Conservation (phyloP, 257 asterid species). For the Scutellaria barbata region DNA sequence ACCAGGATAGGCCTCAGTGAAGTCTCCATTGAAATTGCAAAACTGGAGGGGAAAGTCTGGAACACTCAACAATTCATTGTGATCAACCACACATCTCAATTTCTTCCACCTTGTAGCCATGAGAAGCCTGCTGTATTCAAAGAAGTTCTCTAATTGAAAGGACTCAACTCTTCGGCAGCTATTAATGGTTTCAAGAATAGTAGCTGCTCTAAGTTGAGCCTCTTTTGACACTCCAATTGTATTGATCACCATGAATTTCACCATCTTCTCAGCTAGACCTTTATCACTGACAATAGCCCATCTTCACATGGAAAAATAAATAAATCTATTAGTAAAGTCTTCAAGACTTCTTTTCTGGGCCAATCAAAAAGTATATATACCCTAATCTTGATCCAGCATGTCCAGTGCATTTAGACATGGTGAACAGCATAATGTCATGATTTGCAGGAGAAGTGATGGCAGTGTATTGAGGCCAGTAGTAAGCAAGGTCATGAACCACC, state of each 20-base stretch:
- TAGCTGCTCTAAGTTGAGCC: conserved; percentile 74
- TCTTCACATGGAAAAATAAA: conserved; percentile 32
- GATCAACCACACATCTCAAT: conserved; percentile 40
- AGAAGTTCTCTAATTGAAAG: conserved; percentile 44
- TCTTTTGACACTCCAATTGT: conserved; percentile 85
- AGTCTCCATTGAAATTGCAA: conserved; percentile 53
- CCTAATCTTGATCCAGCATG: conserved; percentile 94
- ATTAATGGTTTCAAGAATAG: conserved; percentile 44
- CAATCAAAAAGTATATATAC: conserved; percentile 29
- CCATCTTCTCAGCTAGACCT: conserved; percentile 65
- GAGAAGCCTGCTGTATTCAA: conserved; percentile 35
- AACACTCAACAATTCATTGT: conserved; percentile 37
- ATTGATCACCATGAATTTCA: conserved; percentile 54
- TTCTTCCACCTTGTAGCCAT: conserved; percentile 66
- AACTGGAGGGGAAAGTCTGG: conserved; percentile 45
- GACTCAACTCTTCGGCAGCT: conserved; percentile 44
- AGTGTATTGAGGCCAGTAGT: conserved; percentile 89
- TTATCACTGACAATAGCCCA: conserved; percentile 80
- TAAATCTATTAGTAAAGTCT: neutral
- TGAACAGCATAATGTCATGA: conserved; percentile 73
- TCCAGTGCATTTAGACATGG: conserved; percentile 77
- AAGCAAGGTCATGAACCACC: conserved; percentile 72
- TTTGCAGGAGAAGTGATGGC: conserved; percentile 61
- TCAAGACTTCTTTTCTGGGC: neutral
- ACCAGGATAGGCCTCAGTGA: conserved; percentile 61